Base-by-base conservation (phyloP, 169 alveolate genomes). In the Eimeria praecox region DNA sequence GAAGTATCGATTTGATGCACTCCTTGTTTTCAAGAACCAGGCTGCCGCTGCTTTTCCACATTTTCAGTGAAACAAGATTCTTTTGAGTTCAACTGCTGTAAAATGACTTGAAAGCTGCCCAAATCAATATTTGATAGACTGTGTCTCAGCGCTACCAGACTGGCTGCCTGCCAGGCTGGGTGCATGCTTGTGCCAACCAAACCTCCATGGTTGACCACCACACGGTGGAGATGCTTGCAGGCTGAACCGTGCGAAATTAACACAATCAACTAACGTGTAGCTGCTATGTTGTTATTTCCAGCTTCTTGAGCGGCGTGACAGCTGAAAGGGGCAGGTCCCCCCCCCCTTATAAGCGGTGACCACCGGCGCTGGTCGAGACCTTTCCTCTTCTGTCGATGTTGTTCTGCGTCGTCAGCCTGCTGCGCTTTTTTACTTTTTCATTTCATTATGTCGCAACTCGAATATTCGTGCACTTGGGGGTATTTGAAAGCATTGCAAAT, bases 401-500 rank as follows among this genome's bases (percentile, higher is more conserved):
- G 3, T 52, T 52, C 18, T 12, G 24, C 62, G 18, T 52, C 62
- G 24, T 52, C 18, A 52, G 62, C 62, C 62, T 12, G 62, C 9
- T 12, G 3, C 9, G 2, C 62, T 20, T 52, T 12, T 2, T 20
- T 12, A 1, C 62, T 12, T 12, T 52, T 20, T 12, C 6, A 66
- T 18, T 24, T n/a, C 14, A 66, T 24, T 66, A n/a, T 3, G 27
- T n/a, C 44, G n/a, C n/a, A n/a, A n/a, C n/a, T n/a, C n/a, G n/a
- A n/a, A n/a, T n/a, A n/a, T n/a, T n/a, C n/a, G n/a, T n/a, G n/a
- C n/a, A n/a, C n/a, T n/a, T n/a, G n/a, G n/a, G n/a, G n/a, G n/a
- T n/a, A n/a, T n/a, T n/a, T n/a, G n/a, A 52, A 52, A 52, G 42
- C 38, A 33, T 64, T 90, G 94, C 86, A n/a, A 10, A 75, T 75